Base-by-base conservation (phyloP, 225 moss, liverwort and hornwort genomes). In the Bryoerythrophyllum caledonicum region DNA sequence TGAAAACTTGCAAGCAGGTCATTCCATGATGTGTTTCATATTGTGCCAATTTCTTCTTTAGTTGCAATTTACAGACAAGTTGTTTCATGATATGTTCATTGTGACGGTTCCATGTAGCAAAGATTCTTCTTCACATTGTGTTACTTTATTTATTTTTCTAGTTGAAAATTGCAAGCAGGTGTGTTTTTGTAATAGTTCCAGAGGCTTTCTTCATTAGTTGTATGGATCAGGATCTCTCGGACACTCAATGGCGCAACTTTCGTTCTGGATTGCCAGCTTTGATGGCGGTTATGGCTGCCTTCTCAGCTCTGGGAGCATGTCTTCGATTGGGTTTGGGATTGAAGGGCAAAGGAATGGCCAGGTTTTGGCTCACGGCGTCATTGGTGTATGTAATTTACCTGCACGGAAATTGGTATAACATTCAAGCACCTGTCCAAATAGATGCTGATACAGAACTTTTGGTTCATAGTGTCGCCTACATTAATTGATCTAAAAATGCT, bases 191-290 rank as follows among this genome's bases (percentile, higher is more conserved):
- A 34, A 24, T 48, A 48, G 60, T 10, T 23, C 4, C 35, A 46
- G 67, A 37, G 37, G 5, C 37, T 37, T 12, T 76, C 67, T 35
- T 61, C 60, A 68, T 68, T 34, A 23, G 38, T 38, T 37, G 19
- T 63, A 12, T 67, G 44, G 41, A 73, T 71, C 91, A 94, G 93
- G 94, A 94, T 76, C 68, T 90, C 41, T 94, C 94, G 35, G 94
- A 94, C 79, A 81, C 74, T 79, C 94, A 94, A 74, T 94, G 94
- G 94, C 81, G 92, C 68, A 92, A 83, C 37, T 94, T 94, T 76
- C 92, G 94, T 21, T 85, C 86, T 63, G 92, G 90, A 66, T 74
- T 92, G 71, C 77, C 76, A 7, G 81, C 87, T 65, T 79, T 94
- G 74, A 79, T 70, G 59, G 89, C 23, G 58, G 90, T 87, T 11